Evolutionary conservation across 2,329 filamentous ascomycete genomes (phyloP).

Genomic region (Ustulina deusta): DNA sequence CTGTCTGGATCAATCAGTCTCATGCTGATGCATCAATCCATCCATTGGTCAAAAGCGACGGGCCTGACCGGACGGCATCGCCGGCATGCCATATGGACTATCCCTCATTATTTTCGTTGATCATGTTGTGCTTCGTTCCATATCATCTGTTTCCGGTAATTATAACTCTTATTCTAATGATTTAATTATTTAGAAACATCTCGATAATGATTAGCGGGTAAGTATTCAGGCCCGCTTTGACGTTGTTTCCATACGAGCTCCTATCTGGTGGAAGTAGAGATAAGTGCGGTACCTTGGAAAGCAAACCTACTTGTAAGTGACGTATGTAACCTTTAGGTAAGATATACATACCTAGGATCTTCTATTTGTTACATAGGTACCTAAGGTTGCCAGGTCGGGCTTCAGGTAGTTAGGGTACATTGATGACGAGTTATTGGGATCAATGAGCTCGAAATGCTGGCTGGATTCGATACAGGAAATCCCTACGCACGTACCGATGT

Average conservation of each 20-base stretch:
- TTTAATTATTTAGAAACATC: background rate
- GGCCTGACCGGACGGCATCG: constrained; percentile 31
- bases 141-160: constrained; percentile 14
- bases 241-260: background rate
- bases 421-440: too few relatives aligned
- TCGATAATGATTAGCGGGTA: background rate
- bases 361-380: too few relatives aligned
- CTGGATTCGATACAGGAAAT: too few relatives aligned
- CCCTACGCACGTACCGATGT: too few relatives aligned
- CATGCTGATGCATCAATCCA: background rate
- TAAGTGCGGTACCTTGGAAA: too few relatives aligned
- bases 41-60: constrained; percentile 4
- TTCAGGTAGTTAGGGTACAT: too few relatives aligned
- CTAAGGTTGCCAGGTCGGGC: too few relatives aligned
- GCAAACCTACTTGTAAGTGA: too few relatives aligned
- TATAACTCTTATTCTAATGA: constrained; percentile 1
- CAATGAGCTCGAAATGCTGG: too few relatives aligned
- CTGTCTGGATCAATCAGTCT: background rate
- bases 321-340: too few relatives aligned
- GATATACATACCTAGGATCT: too few relatives aligned
- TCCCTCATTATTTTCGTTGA: constrained; percentile 32
- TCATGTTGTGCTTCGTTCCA: constrained; percentile 19
- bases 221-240: background rate
- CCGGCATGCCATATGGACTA: constrained; percentile 23
- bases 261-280: background rate